Percentiles rank a stretch among this genome's conserved stretches.
Evolutionary conservation across 345 rosid genomes (phyloP).

Genomic region (Populus alba): DNA sequence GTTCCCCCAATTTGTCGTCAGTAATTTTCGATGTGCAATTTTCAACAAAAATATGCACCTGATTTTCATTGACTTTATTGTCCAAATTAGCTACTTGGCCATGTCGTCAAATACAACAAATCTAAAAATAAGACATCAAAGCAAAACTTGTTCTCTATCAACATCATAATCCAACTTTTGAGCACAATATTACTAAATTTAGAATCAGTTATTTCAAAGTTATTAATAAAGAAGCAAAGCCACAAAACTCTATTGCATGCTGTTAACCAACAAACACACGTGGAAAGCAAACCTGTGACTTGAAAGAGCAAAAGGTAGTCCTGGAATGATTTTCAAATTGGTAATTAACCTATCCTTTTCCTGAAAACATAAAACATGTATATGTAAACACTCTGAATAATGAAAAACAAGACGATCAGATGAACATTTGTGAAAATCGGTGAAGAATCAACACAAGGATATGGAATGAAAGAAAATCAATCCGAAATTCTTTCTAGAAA

Average conservation of each 20-base stretch:
- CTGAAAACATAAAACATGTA: slow-evolving; percentile 30
- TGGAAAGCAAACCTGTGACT: slow-evolving; percentile 56
- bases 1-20: background rate
- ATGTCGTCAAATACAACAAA: background rate
- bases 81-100: background rate
- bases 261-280: slow-evolving; percentile 6
- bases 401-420: background rate
- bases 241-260: background rate
- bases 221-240: background rate
- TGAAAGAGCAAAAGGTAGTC: slow-evolving; percentile 87
- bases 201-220: background rate
- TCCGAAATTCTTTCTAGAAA: background rate
- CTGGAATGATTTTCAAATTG: slow-evolving; percentile 82
- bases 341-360: slow-evolving; percentile 67
- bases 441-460: background rate
- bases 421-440: background rate
- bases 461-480: background rate
- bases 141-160: background rate
- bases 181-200: background rate
- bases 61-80: background rate
- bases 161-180: background rate
- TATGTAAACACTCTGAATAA: background rate
- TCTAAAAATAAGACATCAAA: background rate
- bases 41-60: background rate
- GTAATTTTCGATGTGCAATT: background rate